A percentile compares a stretch with the other conserved stretches of the same genome.
These are phyloP conservation scores for Lanmaoa rubissima DNA, from an alignment of 768 basidiomycete genomes.

Conservation along the genomic window DNA sequence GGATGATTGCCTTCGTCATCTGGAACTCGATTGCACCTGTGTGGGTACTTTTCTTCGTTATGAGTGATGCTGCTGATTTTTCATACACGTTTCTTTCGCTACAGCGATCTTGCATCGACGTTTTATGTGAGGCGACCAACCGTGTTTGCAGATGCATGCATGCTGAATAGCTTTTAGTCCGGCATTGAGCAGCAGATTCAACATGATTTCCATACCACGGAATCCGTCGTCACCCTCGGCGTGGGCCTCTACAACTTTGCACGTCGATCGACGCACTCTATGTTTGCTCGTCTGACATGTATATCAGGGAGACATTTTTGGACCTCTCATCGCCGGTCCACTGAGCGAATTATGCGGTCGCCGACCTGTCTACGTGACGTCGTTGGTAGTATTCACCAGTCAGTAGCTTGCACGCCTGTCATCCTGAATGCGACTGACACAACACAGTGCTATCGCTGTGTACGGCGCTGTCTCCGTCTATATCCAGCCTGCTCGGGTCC, in stretches of 20 bases:
- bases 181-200: conserved; percentile 30
- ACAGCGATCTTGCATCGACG: conserved; percentile 26
- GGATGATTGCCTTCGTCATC: conserved; percentile 28
- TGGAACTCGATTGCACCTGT: conserved; percentile 32
- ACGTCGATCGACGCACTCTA: not conserved
- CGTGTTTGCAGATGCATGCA: not conserved
- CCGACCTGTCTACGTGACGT: conserved; percentile 20
- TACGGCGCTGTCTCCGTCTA: conserved; percentile 23
- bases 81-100: not conserved
- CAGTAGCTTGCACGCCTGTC: not conserved
- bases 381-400: conserved; percentile 24
- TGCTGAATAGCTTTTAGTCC: conserved; percentile 19
- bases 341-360: conserved; percentile 28
- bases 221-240: conserved; percentile 25
- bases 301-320: conserved; percentile 23
- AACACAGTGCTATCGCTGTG: conserved; percentile 22
- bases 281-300: not conserved
- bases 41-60: conserved; percentile 10
- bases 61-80: not conserved
- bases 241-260: conserved; percentile 29
- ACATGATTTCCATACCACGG: conserved; percentile 18
- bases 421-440: conserved; percentile 4
- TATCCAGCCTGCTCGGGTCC: conserved; percentile 15
- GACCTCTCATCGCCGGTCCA: conserved; percentile 26
- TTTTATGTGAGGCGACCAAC: conserved; percentile 24